A percentile compares a stretch with the other conserved stretches of the same genome.
Conservation (phyloP, 129 eudicot species). For the Solidago caesia region DNA sequence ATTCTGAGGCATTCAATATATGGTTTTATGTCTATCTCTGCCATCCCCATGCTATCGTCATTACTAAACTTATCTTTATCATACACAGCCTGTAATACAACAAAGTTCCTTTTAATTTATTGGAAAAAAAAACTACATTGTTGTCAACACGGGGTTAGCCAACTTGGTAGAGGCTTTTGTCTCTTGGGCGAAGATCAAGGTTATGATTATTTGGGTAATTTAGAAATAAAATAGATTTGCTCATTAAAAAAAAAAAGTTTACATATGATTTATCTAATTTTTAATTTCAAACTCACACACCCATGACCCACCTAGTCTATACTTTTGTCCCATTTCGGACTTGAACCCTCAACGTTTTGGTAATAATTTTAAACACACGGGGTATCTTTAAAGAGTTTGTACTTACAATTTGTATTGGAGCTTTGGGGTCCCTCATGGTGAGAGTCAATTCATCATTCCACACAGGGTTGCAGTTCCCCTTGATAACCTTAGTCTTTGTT, state of each 20-base stretch:
- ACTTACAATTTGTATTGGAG: constrained; percentile 46
- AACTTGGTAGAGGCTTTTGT: too few species aligned
- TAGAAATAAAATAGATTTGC: too few species aligned
- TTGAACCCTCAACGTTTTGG: too few species aligned
- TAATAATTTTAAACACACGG: not conserved
- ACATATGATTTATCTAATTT: too few species aligned
- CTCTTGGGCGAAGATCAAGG: too few species aligned
- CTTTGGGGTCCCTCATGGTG: constrained; percentile 40
- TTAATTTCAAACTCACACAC: too few species aligned
- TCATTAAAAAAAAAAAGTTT: too few species aligned
- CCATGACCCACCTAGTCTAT: too few species aligned
- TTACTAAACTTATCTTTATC: constrained; percentile 66
- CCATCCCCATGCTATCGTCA: constrained; percentile 68
- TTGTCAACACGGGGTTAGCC: too few species aligned
- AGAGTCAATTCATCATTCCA: constrained; percentile 71
- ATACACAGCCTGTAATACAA: constrained; percentile 43
- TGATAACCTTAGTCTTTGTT: constrained; percentile 52
- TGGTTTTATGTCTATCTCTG: constrained; percentile 56
- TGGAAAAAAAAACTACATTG: too few species aligned
- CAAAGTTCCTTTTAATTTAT: not conserved
- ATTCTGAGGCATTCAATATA: constrained; percentile 50
- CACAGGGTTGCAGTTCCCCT: constrained; percentile 51
- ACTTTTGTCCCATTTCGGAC: too few species aligned
- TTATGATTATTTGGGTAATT: too few species aligned
- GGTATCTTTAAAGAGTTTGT: not conserved